Evolutionary conservation across 164 flowering plant genomes (phyloP).

Genomic region (Liriodendron chinense): DNA sequence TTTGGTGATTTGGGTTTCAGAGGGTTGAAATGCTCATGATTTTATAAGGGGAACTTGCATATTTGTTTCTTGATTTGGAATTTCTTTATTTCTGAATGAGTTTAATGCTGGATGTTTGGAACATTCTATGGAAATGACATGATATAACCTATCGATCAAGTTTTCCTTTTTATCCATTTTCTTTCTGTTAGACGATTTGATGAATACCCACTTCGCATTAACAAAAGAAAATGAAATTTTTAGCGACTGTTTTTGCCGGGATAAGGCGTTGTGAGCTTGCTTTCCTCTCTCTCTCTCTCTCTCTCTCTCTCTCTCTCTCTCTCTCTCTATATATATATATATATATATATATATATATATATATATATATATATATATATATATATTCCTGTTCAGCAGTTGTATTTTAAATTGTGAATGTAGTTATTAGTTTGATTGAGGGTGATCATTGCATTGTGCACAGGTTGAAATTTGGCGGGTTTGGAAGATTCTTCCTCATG

Average conservation of each 20-base stretch:
- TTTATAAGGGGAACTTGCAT: slow-evolving; percentile 4
- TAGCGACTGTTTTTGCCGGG: not conserved
- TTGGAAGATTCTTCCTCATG: not conserved
- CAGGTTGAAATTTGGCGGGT: slow-evolving; percentile 2
- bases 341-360: no score
- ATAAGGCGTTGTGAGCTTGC: not conserved
- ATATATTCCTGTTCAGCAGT: not conserved
- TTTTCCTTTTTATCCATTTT: not conserved
- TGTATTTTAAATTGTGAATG: not conserved
- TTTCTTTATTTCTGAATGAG: not conserved
- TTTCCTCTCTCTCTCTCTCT: no score
- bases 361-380: not conserved
- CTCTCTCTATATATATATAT: no score
- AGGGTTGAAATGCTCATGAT: not conserved
- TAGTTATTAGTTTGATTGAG: slow-evolving; percentile 1
- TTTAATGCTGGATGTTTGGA: not conserved
- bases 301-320: no score
- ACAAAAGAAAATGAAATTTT: slow-evolving; percentile 1
- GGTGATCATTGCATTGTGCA: not conserved
- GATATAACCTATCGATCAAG: not conserved
- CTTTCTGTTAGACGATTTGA: not conserved
- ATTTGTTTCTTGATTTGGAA: slow-evolving; percentile 3
- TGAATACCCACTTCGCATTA: not conserved
- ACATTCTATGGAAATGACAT: not conserved
- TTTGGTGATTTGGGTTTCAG: not conserved